Percentiles rank a stretch among this genome's conserved stretches.
phyloP scores from a whole-genome alignment of 805 yeast genomes.

The Saturnispora kantuleensis region DNA sequence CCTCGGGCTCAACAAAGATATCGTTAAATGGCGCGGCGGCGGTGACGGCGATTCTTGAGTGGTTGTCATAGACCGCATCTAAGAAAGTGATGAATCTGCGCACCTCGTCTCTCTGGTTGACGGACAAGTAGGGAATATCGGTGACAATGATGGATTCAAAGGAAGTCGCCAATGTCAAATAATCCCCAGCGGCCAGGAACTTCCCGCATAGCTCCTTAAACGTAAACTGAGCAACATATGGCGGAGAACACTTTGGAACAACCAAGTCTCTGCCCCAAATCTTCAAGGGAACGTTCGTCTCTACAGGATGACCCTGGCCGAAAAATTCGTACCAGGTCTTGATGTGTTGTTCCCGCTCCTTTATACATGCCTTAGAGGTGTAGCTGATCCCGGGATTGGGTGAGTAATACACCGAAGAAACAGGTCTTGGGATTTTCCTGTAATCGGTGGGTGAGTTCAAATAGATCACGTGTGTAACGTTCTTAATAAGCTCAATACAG shows the following conservation, averaged over 20 bases:
- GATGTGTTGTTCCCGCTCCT: conserved; percentile 51
- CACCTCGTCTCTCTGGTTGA: conserved; percentile 71
- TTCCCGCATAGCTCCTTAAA: conserved; percentile 80
- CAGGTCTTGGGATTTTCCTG: conserved; percentile 77
- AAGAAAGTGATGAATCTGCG: conserved; percentile 89
- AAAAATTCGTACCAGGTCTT: conserved; percentile 74
- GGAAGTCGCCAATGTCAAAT: conserved; percentile 66
- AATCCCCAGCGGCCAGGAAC: conserved; percentile 91
- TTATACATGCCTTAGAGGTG: conserved; percentile 38
- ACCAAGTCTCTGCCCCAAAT: conserved; percentile 84
- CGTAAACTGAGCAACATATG: conserved; percentile 80
- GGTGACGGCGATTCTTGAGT: conserved; percentile 80
- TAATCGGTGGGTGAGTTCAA: conserved; percentile 91
- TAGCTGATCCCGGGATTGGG: conserved; percentile 59
- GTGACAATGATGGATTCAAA: conserved; percentile 79
- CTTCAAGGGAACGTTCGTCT: conserved; percentile 30
- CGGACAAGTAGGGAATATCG: conserved; percentile 80
- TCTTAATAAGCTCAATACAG: conserved; percentile 72
- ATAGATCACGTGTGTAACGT: conserved; percentile 63
- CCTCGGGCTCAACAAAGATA: conserved; percentile 77
- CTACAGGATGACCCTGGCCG: conserved; percentile 45
- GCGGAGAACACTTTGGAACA: conserved; percentile 70
- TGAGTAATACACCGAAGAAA: conserved; percentile 65
- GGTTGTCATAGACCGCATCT: conserved; percentile 92
- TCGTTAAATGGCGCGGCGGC: conserved; percentile 78